Base-by-base conservation (phyloP, 2,329 filamentous ascomycete species). In the Colletotrichum cereale region DNA sequence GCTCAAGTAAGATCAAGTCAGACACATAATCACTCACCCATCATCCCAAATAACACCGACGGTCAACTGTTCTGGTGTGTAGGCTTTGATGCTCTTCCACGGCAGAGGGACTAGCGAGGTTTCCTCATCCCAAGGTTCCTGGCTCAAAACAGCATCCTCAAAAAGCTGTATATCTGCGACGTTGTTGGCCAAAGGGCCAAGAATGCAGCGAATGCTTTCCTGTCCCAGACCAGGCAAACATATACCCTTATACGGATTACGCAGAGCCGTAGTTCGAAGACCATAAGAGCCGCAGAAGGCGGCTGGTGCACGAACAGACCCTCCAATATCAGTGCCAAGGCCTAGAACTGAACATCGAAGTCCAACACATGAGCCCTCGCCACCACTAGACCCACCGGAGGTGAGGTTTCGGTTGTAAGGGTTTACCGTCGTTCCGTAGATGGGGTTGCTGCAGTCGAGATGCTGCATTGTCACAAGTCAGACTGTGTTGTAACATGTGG, bases 261-360 rank as follows among this genome's bases (percentile, higher is more conserved):
- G 75, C 24, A 75, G 48, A 2, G 79, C 73, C 0, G 84, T 84
- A 2, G 84, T 82, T 12, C 80, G 79, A 67, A 86, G 79, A 0
- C 82, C 82, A 71, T 83, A 86, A 2, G 79, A 77, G 34, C 84
- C 84, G 36, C 81, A 83, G 70, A 84, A 85, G 0, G 81, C 81
- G 0, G 84, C 83, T 0, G 84, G 84, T 5, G 79, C 78, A 10
- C 84, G 79, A 34, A 86, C 82, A 8, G 82, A 84, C 4, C 85
- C 84, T 0, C 83, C 85, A 21, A 86, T 85, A 67, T 86, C 84
- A 7, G 82, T 84, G 2, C 84, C 85, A 26, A 86, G 75, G 5
- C 83, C 84, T 38, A 86, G 71, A 1, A 79, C 78, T 5, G 82
- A 81, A 40, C 83, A 83, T 52, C 79, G 77, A 38, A 85, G 81